Evolutionary conservation across 1,284 basidiomycete species (phyloP), one percentile per base, ranked within the genome.

Genomic region (Tremellales sp.): DNA sequence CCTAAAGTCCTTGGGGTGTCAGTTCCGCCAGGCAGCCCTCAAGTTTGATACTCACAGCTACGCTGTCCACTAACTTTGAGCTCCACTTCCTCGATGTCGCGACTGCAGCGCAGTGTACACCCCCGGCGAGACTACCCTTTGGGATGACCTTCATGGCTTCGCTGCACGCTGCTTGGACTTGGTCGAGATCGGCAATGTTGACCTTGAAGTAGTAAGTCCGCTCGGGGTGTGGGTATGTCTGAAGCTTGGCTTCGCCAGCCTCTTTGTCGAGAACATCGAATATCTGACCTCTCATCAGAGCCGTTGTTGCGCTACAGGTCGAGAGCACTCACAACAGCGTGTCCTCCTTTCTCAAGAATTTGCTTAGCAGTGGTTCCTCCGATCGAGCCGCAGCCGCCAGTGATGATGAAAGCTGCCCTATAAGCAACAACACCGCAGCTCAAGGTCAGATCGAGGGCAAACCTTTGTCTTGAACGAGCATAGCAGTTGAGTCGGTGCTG

Each of bases 31-130:
- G n/a, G 4, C n/a, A n/a, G 1, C 45, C 7, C 25, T 44, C 49
- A 7, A 36, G 19, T 29, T n/a, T n/a, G n/a, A n/a, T 8, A 31
- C 29, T 31, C 29, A 15, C 29, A 8, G 8, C 15, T 8, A 55
- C 24, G 23, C 37, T n/a, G 29, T 62, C 42, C 3, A 21, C 25
- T 17, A 61, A 37, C 44, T 59, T 51, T 45, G 54, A 35, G 48
- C n/a, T 44, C 57, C 57, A 58, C 12, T 41, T 25, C n/a, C 52
- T 37, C 1, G 45, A 45, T 6, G 56, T 46, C 0, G 57, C 58
- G 17, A 64, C 57, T 13, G 57, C 63, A 11, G 63, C 65, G 35
- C 60, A 62, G 52, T 65, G 63, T 4, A 67, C 58, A 24, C 49
- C 53, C 19, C 65, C 63, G 17, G 57, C 54, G 4, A 67, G 57